A percentile compares a stretch with the other conserved stretches of the same genome.
These are phyloP conservation scores for Starmerella scarabaei DNA, from an alignment of 805 yeast genomes.

Conservation along the genomic window DNA sequence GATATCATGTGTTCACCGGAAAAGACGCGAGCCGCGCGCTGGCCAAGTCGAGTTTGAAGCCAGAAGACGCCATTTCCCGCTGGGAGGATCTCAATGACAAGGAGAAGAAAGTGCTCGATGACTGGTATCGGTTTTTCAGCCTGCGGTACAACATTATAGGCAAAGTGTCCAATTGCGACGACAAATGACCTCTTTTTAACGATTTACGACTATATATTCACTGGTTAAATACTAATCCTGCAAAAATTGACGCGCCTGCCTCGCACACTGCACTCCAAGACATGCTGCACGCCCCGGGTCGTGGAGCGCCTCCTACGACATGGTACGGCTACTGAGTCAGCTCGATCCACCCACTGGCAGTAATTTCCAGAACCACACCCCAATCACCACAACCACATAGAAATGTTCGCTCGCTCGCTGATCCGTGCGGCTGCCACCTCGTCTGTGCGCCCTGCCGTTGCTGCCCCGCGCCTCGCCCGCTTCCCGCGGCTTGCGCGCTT, in stretches of 20 bases:
- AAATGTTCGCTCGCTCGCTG: constrained; percentile 16
- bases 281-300: no score
- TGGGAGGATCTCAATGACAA: constrained; percentile 39
- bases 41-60: constrained; percentile 52
- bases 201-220: no score
- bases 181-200: background rate
- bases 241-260: background rate
- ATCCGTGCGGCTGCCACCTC: constrained; percentile 16
- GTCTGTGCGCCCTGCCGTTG: constrained; percentile 12
- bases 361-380: no score
- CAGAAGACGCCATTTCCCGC: constrained; percentile 36
- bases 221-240: background rate
- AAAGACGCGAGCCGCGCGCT: constrained; percentile 66
- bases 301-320: no score
- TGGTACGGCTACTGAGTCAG: no score
- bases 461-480: constrained; percentile 12
- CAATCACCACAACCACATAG: no score
- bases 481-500: constrained; percentile 19
- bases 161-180: constrained; percentile 6
- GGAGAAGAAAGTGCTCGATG: constrained; percentile 50
- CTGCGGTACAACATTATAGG: constrained; percentile 41
- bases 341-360: no score
- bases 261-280: no score
- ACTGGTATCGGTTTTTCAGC: constrained; percentile 58
- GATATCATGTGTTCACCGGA: constrained; percentile 61